Evolutionary conservation across 345 rosid genomes (phyloP), one percentile per base, ranked within the genome.

Genomic region (Populus tremula): DNA sequence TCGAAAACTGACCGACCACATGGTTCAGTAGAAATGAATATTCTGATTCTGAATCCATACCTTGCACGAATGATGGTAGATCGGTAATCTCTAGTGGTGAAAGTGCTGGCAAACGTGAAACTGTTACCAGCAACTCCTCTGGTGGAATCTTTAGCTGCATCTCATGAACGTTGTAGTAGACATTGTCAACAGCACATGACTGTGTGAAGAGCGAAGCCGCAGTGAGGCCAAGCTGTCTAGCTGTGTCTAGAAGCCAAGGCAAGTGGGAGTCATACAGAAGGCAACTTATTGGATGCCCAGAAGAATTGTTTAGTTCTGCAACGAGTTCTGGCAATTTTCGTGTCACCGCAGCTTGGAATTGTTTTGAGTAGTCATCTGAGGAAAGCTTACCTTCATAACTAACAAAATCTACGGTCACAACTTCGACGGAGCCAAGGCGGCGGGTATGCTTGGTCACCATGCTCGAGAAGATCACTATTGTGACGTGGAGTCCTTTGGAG

Each of bases 401-500:
- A 54, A 7, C 61, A 21, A 54, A 54, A 54, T 54, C 25, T 20
- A 69, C 4, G 38, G 70, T 31, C 14, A 69, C 59, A 13, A 61
- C 38, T 27, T 69, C 13, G 16, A 69, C 31, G 2, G 74, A 61
- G 45, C 69, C 25, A 21, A n/a, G 25, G 0, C 14, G 18, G 49
- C 21, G 29, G 71, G 23, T 13, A n/a, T 13, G 23, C 6, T n/a
- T 41, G 38, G 29, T 1, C 5, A 14, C 16, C 12, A 5, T 27
- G 41, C 2, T 4, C 1, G 38, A 56, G 79, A 69, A 35, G 41
- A 27, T 27, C 7, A 43, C n/a, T 4, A 77, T 31, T 2, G 74
- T 69, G 3, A 41, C 74, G 14, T 41, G 61, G 73, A 59, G 5
- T 11, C 74, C 79, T 77, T 69, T 59, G 10, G 74, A 69, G 61